Base-by-base conservation (phyloP, 176 grass and related monocot species). In the Carex kokanica region DNA sequence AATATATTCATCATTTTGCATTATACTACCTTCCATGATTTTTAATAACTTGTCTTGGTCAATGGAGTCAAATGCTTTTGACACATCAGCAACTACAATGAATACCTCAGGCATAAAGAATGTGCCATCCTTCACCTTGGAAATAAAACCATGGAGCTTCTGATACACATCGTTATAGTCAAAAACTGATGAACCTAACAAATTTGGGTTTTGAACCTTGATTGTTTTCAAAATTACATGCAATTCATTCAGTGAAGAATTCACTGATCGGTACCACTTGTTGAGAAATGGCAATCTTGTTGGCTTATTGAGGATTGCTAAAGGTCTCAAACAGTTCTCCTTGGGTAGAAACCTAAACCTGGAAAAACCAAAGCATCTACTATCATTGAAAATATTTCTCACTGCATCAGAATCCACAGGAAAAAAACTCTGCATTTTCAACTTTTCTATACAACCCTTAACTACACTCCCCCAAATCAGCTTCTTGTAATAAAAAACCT, bases 401-500 rank as follows among this genome's bases (percentile, higher is more conserved):
- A 85, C 73, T 49, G 60, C 68, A 65, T 32, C 65, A 64, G 69
- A 62, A 88, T 21, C 41, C 53, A 94, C 34, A 78, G 73, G 70
- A 65, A 49, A 83, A 58, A 88, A 93, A 65, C 81, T 85, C 47
- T 88, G 56, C 16, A 5, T 57, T 49, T 84, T 88, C 86, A 98
- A 88, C 53, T 75, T 85, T 91, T 78, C 78, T 88, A 91, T 87
- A 60, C 88, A 78, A 74, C 41, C 81, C 56, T 79, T 78, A 82
- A 86, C 85, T 72, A 91, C 86, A 74, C 81, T 82, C 60, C 38
- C 89, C 95, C 95, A 98, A 51, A 98, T 78, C 78, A 74, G 55
- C 83, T 94, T 98, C 24, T 88, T 85, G 83, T 98, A 98, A 93
- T 98, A 94, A 70, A 94, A 98, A 84, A 90, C 84, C 64, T 98